Evolutionary conservation across 2,329 filamentous ascomycete genomes (phyloP), one percentile per base, ranked within the genome.

Genomic region (Alternaria solani): DNA sequence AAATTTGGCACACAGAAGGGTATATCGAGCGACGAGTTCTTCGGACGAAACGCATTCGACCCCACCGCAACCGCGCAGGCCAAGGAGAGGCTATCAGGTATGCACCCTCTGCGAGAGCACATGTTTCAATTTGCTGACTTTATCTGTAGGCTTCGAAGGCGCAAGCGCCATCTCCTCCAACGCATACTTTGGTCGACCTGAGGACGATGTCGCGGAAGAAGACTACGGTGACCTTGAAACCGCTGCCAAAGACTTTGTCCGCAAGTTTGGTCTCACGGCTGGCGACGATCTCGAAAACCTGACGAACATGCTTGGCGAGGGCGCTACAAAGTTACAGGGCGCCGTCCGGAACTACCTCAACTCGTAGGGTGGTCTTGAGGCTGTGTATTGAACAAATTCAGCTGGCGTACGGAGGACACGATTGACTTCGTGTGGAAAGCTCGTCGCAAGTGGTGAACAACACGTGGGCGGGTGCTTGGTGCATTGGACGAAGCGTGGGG

Each of bases 21-120:
- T 70, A 99, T 99, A 69, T 97, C 93, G 0, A 97, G 94, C 0
- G 95, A 99, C 78, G 95, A 99, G 78, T 99, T 96, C 85, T 99
- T 99, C 76, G 93, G 94, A 73, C 94, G 95, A 78, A 92, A 93
- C 54, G 82, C 87, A 56, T 98, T 89, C 79, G 94, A 99, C 76
- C 89, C 94, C 38, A 85, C 85, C 56, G 88, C 90, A 8, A 91
- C 95, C 75, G 85, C 88, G 52, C 94, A 97, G 82, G 94, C 95
- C 70, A 96, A 96, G 83, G 85, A 86, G 25, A 88, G 95, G 41
- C 86, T 99, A 55, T 90, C 93, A 82, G 75, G 75, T 77, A 73
- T 39, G 65, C 42, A 11, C 14, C 16, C 28, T 12, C 26, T 26
- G 9, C 18, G 7, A 18, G 7, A 25, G 18, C 25, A 14, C 46